Base-by-base conservation (phyloP, 2,329 filamentous ascomycete species). In the Boeremia exigua region DNA sequence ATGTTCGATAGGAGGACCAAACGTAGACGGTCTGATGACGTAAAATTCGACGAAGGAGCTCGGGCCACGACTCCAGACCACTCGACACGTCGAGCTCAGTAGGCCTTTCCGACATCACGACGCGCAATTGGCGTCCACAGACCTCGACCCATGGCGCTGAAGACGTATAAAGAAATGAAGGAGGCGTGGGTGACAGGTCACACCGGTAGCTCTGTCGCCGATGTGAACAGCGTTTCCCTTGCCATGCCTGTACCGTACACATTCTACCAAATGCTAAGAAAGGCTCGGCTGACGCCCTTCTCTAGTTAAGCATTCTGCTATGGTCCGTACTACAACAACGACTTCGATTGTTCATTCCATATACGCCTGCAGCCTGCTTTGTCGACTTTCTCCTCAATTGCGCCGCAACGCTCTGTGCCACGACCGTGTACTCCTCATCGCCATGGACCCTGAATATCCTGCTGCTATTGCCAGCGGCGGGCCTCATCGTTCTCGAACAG, bases 141-240 rank as follows among this genome's bases (percentile, higher is more conserved):
- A 45, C 39, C 15, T 59, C 19, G 34, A 15, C 56, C 9, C 44
- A 77, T 76, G 75, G 67, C 38, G 49, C 44, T 65, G 33, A 73
- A 74, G 48, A 88, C 83, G 77, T 96, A 97, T 81, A 99, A 97
- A 79, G 86, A 89, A 69, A 83, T 89, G 65, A 99, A 99, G 80
- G 93, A 96, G 81, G 92, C 92, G 72, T 96, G 96, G 75, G 95
- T 99, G 70, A 96, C 94, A 50, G 91, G 92, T 74, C 86, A 96
- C 28, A 88, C 89, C 6, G 95, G 95, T 36, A 92, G 95, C 56
- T 84, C 87, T 29, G 87, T 96, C 58, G 80, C 83, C 65, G 95
- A 99, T 75, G 93, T 99, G 79, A 94, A 93, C 74, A 84, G 86
- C 67, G 90, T 98, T 65, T 92, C 91, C 43, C 84, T 90, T 44